Evolutionary conservation across 169 alveolate species (phyloP), one percentile per base, ranked within the genome.

Genomic region (Plasmodium adleri): DNA sequence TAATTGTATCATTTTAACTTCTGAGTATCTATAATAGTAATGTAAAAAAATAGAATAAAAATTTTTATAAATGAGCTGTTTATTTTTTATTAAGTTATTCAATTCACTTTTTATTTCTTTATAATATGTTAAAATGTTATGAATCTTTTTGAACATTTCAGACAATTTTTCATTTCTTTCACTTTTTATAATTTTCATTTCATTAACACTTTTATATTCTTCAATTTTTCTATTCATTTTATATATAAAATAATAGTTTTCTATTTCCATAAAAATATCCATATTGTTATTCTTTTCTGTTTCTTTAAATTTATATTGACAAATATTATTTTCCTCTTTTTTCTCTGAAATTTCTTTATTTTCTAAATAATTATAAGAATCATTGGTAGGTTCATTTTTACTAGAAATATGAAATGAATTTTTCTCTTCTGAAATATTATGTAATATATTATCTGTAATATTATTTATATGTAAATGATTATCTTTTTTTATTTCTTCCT

Each of bases 21-120:
- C 88, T 71, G 71, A 20, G 49, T 72, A 86, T 39, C 58, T 72
- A 28, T 64, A 64, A 62, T 86, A 86, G 49, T 86, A 86, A 66
- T 86, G 58, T 73, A 86, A 39, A 72, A 86, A 86, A 71, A 86
- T 86, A 7, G 87, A 86, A 49, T 71, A 72, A 28, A 86, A 86
- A 1, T 54, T 86, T 60, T 86, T 74, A 73, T 86, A 86, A 43
- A 86, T 86, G 52, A 24, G 72, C 45, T 62, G 85, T 39, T 86
- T 86, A 64, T 86, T 86, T 64, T 71, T 56, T 73, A 59, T 60
- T 56, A 86, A 17, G 7, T 24, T 86, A 39, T 86, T 28, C 26
- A 86, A 58, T 50, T 86, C 92, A 13, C 62, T 67, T 66, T 60
- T 60, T 43, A 86, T 60, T 32, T 59, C 52, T 52, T 86, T 32